Base-by-base conservation (phyloP, 495 filamentous ascomycete species). In the Hypoxylon intermedium region DNA sequence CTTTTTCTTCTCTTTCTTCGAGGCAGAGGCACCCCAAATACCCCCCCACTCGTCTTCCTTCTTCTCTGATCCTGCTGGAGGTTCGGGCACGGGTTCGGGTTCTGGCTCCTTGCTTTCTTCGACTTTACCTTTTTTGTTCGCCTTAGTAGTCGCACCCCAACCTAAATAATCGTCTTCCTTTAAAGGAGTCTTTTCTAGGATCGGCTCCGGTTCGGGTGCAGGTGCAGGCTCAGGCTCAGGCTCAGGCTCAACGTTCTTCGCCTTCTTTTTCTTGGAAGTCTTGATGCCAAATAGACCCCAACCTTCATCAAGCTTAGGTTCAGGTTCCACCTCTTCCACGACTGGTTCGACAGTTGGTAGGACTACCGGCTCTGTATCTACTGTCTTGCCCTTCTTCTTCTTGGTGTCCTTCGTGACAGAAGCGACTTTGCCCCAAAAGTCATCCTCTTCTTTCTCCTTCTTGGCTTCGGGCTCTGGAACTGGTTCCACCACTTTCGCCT, bases 261-360 rank as follows among this genome's bases (percentile, higher is more conserved):
- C 60, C 47, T 69, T 69, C 58, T 68, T 69, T 28, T 68, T 69
- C 38, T 62, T 69, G 1, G 56, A 41, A 34, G 63, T 63, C 30
- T 66, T 66, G 3, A 40, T 13, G 30, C 41, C 34, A 41, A 16
- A 37, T 7, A 51, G 5, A 20, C 60, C 54, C 53, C 53, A 46
- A 16, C 53, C 48, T 49, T 67, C 65, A n/a, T 60, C 36, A 2
- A 9, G 30, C 42, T 73, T 70, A 21, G 59, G 70, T 42, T 71
- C 73, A 1, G 71, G 64, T 20, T 75, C 74, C 28, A 70, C 68
- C 42, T 74, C 15, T 15, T 45, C 23, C 2, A 26, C 41, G 7
- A 43, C 21, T 9, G 33, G 33, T 15, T 38, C 36, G 16, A 18
- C 15, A 19, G 9, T 15, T 13, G 44, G 15, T 13, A 18, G 26